These are phyloP conservation scores for Ceratobasidium theobromae DNA, from an alignment of 1,284 basidiomycete species.

Conservation along the genomic window DNA sequence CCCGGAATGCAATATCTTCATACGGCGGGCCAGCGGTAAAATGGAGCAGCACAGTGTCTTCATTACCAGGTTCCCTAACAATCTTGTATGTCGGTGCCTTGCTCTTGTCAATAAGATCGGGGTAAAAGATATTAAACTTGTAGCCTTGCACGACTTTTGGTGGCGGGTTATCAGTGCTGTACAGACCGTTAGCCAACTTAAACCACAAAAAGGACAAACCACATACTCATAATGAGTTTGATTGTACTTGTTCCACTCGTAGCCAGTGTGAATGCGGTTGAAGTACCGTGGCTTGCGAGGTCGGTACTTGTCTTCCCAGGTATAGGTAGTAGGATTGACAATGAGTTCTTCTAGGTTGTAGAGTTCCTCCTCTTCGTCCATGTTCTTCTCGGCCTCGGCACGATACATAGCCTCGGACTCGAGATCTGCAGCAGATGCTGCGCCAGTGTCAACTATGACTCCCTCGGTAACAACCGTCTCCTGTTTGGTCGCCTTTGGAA, in stretches of 20 bases:
- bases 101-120: slow-evolving; percentile 94
- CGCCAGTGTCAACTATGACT: slow-evolving; percentile 60
- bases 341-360: slow-evolving; percentile 91
- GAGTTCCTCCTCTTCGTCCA: slow-evolving; percentile 93
- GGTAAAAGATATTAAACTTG: slow-evolving; percentile 97
- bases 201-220: background rate
- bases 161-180: slow-evolving; percentile 89
- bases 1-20: slow-evolving; percentile 97
- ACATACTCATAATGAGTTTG: slow-evolving; percentile 97
- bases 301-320: slow-evolving; percentile 98
- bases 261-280: slow-evolving; percentile 99
- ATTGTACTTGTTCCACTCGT: slow-evolving; percentile 99
- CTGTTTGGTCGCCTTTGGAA: slow-evolving; percentile 59
- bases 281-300: slow-evolving; percentile 99
- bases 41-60: slow-evolving; percentile 90
- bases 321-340: slow-evolving; percentile 78
- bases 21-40: slow-evolving; percentile 98
- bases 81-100: slow-evolving; percentile 96
- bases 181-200: slow-evolving; percentile 6
- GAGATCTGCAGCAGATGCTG: slow-evolving; percentile 55
- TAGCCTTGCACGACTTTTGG: slow-evolving; percentile 99
- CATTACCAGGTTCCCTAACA: slow-evolving; percentile 86
- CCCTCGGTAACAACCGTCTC: slow-evolving; percentile 42
- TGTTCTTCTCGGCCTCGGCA: slow-evolving; percentile 84
- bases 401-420: slow-evolving; percentile 83